phyloP scores from a whole-genome alignment of 768 basidiomycete species.

The Hemileccinum rubropunctum region DNA sequence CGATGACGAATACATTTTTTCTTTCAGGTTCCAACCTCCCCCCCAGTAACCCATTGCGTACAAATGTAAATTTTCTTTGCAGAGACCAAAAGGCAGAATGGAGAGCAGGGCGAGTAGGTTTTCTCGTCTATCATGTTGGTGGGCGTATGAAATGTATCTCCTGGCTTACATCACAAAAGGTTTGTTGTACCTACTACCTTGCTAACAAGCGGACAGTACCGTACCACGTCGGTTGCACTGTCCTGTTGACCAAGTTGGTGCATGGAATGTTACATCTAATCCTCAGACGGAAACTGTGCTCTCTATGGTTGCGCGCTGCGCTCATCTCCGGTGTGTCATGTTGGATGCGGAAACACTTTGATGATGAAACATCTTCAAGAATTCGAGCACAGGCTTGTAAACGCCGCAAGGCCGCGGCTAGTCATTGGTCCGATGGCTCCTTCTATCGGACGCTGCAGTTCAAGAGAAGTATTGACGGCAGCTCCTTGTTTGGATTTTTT shows the following conservation, averaged over 20 bases:
- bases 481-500: slow-evolving; percentile 22
- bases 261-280: slow-evolving; percentile 20
- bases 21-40: slow-evolving; percentile 46
- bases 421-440: slow-evolving; percentile 23
- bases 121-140: slow-evolving; percentile 18
- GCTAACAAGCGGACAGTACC: slow-evolving; percentile 25
- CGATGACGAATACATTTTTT: slow-evolving; percentile 4
- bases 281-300: slow-evolving; percentile 17
- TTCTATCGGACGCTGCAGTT: slow-evolving; percentile 30
- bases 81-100: slow-evolving; percentile 16
- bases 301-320: slow-evolving; percentile 12
- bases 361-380: slow-evolving; percentile 33
- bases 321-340: slow-evolving; percentile 27
- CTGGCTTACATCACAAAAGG: slow-evolving; percentile 19
- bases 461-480: slow-evolving; percentile 28
- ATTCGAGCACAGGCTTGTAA: slow-evolving; percentile 22
- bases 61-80: slow-evolving; percentile 9
- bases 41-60: slow-evolving; percentile 34
- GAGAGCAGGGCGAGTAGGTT: slow-evolving; percentile 27
- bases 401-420: slow-evolving; percentile 29
- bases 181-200: slow-evolving; percentile 26
- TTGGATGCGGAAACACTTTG: slow-evolving; percentile 18
- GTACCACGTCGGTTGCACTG: slow-evolving; percentile 17
- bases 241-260: slow-evolving; percentile 16
- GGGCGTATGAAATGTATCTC: slow-evolving; percentile 27